Evolutionary conservation across 1,284 basidiomycete genomes (phyloP), one percentile per base, ranked within the genome.

Genomic region (Rhodotorula sp.): DNA sequence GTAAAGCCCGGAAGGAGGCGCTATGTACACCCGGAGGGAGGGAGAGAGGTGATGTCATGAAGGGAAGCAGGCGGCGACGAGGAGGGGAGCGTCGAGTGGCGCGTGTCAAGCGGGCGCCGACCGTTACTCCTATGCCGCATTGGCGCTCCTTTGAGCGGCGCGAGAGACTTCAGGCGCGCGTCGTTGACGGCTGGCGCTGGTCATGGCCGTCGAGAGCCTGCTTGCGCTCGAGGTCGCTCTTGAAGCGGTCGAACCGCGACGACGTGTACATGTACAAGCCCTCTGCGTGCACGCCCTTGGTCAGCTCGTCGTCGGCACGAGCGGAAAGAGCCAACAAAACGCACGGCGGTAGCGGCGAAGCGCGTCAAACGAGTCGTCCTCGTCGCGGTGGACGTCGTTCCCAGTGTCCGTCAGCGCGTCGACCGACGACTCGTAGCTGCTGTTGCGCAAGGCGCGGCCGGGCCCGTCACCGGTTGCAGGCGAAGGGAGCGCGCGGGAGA

Each of bases 331-430:
- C n/a, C n/a, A n/a, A 22, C 5, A 46, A 10, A 25, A 64, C 72
- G 37, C 50, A 73, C 72, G 56, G 46, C 67, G 67, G 63, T 70
- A 73, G n/a, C 44, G 50, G 44, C 19, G 61, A 1, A 73, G n/a
- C 0, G 72, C 68, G 44, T 70, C 72, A 50, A 57, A 56, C 21
- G 60, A 27, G 19, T 65, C 62, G 39, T 62, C 61, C 32, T 55
- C 48, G 32, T 57, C 62, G 54, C 54, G 36, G 2, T 19, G 9
- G 27, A 37, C 27, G 44, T 29, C 48, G 27, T 37, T 39, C n/a
- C 51, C 58, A 9, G 46, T 55, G n/a, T 55, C 58, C 10, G 41
- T 55, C 7, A 66, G 50, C 4, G 64, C 51, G 32, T 67, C 70
- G 41, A 32, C 54, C 37, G 50, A n/a, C 22, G 63, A 58, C 55